Conservation (phyloP, 2,329 filamentous ascomycete species). For the Fusarium musae region DNA sequence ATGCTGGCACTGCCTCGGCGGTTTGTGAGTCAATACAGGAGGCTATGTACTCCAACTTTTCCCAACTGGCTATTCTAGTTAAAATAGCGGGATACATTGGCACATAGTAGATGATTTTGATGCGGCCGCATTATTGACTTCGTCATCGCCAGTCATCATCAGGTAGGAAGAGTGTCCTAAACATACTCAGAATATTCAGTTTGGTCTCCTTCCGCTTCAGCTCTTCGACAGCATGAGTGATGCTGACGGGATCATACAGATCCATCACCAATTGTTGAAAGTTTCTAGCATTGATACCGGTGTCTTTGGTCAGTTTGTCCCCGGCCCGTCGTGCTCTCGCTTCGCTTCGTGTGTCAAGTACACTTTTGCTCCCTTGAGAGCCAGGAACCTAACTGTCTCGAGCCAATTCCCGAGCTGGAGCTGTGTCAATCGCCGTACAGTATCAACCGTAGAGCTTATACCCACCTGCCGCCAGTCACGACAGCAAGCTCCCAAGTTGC, state of each 20-base stretch:
- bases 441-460: too few species aligned
- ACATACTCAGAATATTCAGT: background rate
- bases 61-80: background rate
- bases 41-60: background rate
- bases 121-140: background rate
- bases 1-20: background rate
- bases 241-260: background rate
- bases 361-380: background rate
- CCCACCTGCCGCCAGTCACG: background rate
- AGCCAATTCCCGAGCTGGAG: background rate
- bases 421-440: rapidly evolving
- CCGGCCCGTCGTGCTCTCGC: background rate
- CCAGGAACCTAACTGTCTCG: background rate
- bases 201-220: background rate
- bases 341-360: background rate
- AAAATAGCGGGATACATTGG: background rate
- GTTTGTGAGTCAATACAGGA: background rate
- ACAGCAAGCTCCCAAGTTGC: rapidly evolving
- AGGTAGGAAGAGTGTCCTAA: rapidly evolving
- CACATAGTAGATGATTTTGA: rapidly evolving
- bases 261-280: rapidly evolving
- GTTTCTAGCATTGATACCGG: rapidly evolving
- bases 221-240: rapidly evolving
- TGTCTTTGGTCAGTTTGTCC: rapidly evolving
- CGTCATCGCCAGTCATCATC: rapidly evolving